A percentile compares a stretch with the other conserved stretches of the same genome.
phyloP scores from a whole-genome alignment of 2,329 filamentous ascomycete genomes.

The Chalaropsis ovoidea region DNA sequence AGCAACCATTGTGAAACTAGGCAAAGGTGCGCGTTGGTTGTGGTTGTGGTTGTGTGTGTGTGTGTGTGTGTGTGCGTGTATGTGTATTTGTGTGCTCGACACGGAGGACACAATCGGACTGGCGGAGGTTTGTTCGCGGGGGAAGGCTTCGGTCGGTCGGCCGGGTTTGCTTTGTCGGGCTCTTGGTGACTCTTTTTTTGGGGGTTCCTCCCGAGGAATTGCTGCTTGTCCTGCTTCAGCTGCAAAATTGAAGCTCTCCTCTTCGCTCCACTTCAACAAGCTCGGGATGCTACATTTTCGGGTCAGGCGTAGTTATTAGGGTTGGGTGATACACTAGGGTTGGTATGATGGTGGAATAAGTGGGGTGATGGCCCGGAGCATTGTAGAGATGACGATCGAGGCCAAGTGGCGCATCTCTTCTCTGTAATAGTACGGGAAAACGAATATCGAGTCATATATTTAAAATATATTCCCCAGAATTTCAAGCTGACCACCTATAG shows the following conservation, averaged over 20 bases:
- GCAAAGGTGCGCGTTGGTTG: not conserved
- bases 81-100: slow-evolving; percentile 7
- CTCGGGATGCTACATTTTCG: not conserved
- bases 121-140: not conserved
- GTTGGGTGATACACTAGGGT: not conserved
- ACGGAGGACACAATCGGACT: not conserved
- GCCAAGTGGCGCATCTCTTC: too few relatives aligned
- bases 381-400: too few relatives aligned
- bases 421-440: too few relatives aligned
- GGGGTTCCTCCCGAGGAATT: not conserved
- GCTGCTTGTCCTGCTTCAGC: not conserved
- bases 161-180: not conserved
- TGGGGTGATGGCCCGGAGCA: not conserved
- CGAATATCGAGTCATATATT: too few relatives aligned
- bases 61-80: too few relatives aligned
- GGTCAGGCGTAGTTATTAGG: slow-evolving; percentile 6
- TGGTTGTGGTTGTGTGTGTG: not conserved
- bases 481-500: slow-evolving; percentile 25
- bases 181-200: not conserved
- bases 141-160: not conserved
- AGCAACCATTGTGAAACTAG: slow-evolving; percentile 21
- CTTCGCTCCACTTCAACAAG: slow-evolving; percentile 13
- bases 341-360: not conserved
- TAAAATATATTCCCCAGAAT: too few relatives aligned
- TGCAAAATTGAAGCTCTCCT: slow-evolving; percentile 16